Base-by-base conservation (phyloP, 148 eudicot species). In the Nepenthes mirabilis region DNA sequence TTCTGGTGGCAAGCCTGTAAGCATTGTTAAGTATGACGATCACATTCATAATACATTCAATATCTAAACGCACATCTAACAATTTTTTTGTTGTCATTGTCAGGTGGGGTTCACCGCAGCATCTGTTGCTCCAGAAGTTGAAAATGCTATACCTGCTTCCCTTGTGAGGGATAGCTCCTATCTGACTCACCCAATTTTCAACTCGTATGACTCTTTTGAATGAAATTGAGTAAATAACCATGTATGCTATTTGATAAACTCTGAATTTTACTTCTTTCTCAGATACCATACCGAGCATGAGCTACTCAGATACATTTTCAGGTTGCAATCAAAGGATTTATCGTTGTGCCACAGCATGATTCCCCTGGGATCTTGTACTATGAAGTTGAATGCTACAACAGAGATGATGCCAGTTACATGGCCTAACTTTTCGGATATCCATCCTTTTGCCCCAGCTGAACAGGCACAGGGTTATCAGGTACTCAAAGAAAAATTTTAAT, bases 341-440 rank as follows among this genome's bases (percentile, higher is more conserved):
- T 91, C 98, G 14, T 74, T 91, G 57, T 91, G 98, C 90, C 98
- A 91, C 72, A 91, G 98, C 66, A 91, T 91, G 98, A 91, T 91
- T 64, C 98, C 98, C 11, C 68, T 91, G 71, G 98, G 98, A 68
- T 91, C 98, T 72, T 91, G 98, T 68, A 91, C 98, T 1, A 91
- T 91, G 98, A 91, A 91, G 82, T 69, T 91, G 82, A 91, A 91
- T 68, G 98, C 98, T 63, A 88, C 98, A 64, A 82, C 96, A 59
- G 98, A 91, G 65, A 91, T 91, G 98, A 91, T 91, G 88, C 96
- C 98, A 37, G 96, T 91, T 47, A 91, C 98, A 47, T 85, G 84
- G 90, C 96, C 98, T 32, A 80, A 67, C 69, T 88, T 91, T 52
- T 55, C 82, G 52, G 80, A 81, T 52, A 74, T 91, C 60, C 98